Evolutionary conservation across 2,329 filamentous ascomycete species (phyloP), one percentile per base, ranked within the genome.

Genomic region (Alternaria triticimaculans): DNA sequence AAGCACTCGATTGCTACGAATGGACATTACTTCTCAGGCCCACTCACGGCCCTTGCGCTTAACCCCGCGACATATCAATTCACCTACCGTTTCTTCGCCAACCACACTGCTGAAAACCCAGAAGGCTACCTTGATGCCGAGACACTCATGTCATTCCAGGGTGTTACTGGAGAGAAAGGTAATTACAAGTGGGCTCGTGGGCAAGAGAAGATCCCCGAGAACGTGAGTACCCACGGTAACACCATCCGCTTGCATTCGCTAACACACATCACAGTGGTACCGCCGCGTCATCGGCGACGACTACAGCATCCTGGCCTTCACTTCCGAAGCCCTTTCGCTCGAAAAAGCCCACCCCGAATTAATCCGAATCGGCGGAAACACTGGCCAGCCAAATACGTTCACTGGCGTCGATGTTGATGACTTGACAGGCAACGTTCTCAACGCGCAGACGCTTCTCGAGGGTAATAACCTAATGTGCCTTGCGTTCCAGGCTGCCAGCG

Each of bases 401-500:
- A 63, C 68, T 30, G 68, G 68, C 14, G 62, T 72, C 14, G 65
- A 72, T 43, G 30, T 72, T 3, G 51, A 43, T 1, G 66, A 72
- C 18, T 57, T 72, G 12, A 72, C 69, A 28, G 66, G 68, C n/a
- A 67, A 67, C 44, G 57, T 60, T 9, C 68, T 71, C 60, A 71
- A 72, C 18, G 59, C 55, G 11, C 61, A 33, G 9, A 63, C 54
- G 41, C 60, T 72, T 18, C 58, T 63, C 15, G 56, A 69, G 20
- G 68, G 70, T 33, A 72, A 72, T 53, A 71, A 72, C 26, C 58
- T 33, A 9, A 63, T 64, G n/a, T 72, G 70, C 57, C 66, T 70
- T 48, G 60, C 66, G 11, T 55, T 72, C 15, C 68, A 70, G 41
- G 68, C 66, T 6, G 62, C 64, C 25, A 49, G 67, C 30, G 59